A percentile compares a stretch with the other conserved stretches of the same genome.
Evolutionary conservation across 2,329 filamentous ascomycete species (phyloP).

Genomic region (Cladophialophora chaetospira): DNA sequence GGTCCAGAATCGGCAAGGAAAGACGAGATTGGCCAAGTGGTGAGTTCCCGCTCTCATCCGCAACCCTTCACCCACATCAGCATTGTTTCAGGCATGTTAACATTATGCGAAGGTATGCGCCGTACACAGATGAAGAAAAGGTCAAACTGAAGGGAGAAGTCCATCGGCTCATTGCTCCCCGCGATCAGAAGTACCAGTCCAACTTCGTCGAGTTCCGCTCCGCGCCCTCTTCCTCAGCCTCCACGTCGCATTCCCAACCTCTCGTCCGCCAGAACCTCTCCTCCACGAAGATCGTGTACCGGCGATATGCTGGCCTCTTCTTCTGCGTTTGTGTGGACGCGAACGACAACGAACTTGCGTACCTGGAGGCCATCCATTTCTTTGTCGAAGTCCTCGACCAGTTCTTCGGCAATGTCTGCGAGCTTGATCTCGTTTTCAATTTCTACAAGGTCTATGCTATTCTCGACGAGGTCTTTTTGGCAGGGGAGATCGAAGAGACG

Average conservation of each 20-base stretch:
- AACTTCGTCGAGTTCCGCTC: constrained; percentile 88
- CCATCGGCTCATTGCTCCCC: constrained; percentile 93
- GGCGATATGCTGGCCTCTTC: constrained; percentile 95
- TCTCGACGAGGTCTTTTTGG: constrained; percentile 95
- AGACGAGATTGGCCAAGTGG: constrained; percentile 98
- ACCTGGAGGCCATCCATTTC: constrained; percentile 97
- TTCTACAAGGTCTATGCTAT: constrained; percentile 93
- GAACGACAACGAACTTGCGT: constrained; percentile 97
- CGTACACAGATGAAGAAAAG: constrained; percentile 98
- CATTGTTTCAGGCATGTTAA: not conserved
- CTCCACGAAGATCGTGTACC: constrained; percentile 91
- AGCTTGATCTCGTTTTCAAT: constrained; percentile 83
- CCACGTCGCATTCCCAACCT: constrained; percentile 20
- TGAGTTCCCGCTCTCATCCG: not conserved
- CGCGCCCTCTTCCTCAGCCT: constrained; percentile 20
- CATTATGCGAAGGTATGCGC: constrained; percentile 66
- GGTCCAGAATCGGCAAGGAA: constrained; percentile 93
- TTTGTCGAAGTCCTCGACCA: constrained; percentile 98
- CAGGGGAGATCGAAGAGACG: constrained; percentile 97
- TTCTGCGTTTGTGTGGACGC: constrained; percentile 99
- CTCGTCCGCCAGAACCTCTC: constrained; percentile 35
- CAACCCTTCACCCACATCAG: not conserved
- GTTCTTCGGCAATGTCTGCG: constrained; percentile 99
- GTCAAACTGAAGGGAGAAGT: constrained; percentile 99
- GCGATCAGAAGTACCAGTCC: constrained; percentile 98